Evolutionary conservation across 306 rosid genomes (phyloP).

Genomic region (Senna tora): DNA sequence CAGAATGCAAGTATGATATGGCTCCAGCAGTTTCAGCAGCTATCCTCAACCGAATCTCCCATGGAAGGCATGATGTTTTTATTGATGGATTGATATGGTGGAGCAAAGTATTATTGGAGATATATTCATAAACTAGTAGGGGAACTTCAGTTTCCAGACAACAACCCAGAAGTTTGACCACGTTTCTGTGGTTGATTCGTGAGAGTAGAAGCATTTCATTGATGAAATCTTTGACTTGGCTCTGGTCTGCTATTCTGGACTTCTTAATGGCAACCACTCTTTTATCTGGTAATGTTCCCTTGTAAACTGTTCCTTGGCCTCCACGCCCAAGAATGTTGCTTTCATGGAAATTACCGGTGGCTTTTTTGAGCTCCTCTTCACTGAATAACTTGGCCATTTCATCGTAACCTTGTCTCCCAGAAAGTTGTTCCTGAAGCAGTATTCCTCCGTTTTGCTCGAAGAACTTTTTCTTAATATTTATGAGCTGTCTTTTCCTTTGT

Average conservation of each 20-base stretch:
- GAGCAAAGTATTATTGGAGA: slow-evolving; percentile 28
- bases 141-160: slow-evolving; percentile 45
- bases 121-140: slow-evolving; percentile 42
- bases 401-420: neutral
- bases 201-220: slow-evolving; percentile 29
- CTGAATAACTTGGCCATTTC: slow-evolving; percentile 14
- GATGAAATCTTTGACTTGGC: slow-evolving; percentile 16
- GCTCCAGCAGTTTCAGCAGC: slow-evolving; percentile 41
- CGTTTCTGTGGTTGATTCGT: slow-evolving; percentile 31
- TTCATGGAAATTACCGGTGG: slow-evolving; percentile 23
- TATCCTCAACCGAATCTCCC: slow-evolving; percentile 39
- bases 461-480: neutral
- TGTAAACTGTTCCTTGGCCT: slow-evolving; percentile 29
- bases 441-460: slow-evolving; percentile 25
- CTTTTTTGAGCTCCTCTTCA: neutral
- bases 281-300: neutral
- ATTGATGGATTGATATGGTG: slow-evolving; percentile 18
- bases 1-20: slow-evolving; percentile 41
- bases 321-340: slow-evolving; percentile 25
- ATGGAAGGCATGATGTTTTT: slow-evolving; percentile 11
- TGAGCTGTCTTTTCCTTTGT: slow-evolving; percentile 1
- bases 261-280: slow-evolving; percentile 28
- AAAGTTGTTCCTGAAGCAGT: neutral
- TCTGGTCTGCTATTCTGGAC: slow-evolving; percentile 16
- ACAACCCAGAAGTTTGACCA: slow-evolving; percentile 23